Conservation (phyloP, 192 early-diverging fungal genomes). For the Rhizoclosmatium globosum region DNA sequence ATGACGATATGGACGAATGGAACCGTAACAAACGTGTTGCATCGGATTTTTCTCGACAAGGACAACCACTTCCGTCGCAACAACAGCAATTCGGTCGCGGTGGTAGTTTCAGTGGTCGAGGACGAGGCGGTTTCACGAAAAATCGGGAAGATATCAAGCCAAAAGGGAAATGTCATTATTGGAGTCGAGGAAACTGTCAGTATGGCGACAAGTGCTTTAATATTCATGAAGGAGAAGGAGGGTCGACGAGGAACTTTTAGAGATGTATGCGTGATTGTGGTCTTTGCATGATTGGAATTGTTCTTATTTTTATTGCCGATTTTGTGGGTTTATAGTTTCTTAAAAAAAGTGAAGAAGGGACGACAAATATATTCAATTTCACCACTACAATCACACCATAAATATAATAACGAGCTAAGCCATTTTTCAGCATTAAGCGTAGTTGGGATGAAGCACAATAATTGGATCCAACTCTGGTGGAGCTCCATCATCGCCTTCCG, state of each 20-base stretch:
- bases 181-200: constrained; percentile 13
- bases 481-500: constrained; percentile 15
- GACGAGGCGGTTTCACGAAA: background rate
- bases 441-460: constrained; percentile 58
- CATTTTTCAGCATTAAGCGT: constrained; percentile 18
- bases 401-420: too few relatives aligned
- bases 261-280: too few relatives aligned
- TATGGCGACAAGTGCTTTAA: constrained; percentile 23
- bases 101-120: background rate
- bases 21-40: background rate
- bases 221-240: constrained; percentile 23
- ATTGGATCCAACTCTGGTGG: constrained; percentile 45
- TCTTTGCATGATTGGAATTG: too few relatives aligned
- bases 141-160: constrained; percentile 26
- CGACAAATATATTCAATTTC: too few relatives aligned
- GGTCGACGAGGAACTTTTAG: background rate
- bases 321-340: too few relatives aligned
- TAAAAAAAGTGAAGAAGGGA: too few relatives aligned
- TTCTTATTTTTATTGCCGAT: too few relatives aligned
- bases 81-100: background rate
- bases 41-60: background rate
- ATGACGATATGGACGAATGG: background rate
- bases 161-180: constrained; percentile 21
- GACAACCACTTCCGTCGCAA: background rate
- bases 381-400: too few relatives aligned